phyloP scores from a whole-genome alignment of 1,284 basidiomycete genomes.

The Ceratobasidium sp. region DNA sequence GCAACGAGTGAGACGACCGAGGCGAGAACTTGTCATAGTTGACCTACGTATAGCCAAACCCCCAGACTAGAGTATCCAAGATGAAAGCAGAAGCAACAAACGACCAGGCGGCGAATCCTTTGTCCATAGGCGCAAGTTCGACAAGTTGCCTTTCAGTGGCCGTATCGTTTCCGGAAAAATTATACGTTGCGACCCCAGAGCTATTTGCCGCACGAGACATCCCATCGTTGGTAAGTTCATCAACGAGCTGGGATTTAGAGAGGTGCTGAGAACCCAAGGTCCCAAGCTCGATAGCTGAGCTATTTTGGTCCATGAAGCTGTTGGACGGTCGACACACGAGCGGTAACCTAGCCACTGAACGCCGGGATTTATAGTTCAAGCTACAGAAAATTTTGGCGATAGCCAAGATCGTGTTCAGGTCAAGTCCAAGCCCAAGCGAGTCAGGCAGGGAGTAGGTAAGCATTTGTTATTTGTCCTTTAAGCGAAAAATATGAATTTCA shows the following conservation, averaged over 20 bases:
- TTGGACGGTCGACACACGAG: background rate
- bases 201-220: background rate
- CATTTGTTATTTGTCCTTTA: background rate
- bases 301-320: background rate
- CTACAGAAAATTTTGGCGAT: background rate
- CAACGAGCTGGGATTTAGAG: background rate
- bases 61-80: slow-evolving; percentile 45
- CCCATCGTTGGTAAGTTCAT: too few relatives aligned
- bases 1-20: background rate
- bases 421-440: background rate
- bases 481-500: background rate
- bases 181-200: background rate
- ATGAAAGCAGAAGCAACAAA: slow-evolving; percentile 30
- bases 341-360: too few relatives aligned
- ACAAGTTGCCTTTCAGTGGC: background rate
- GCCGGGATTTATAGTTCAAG: background rate
- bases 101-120: slow-evolving; percentile 42
- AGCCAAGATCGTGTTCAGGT: background rate
- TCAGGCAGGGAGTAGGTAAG: background rate
- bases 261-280: background rate
- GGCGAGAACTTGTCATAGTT: background rate
- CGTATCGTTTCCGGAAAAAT: background rate
- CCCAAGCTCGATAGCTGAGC: slow-evolving; percentile 4
- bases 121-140: slow-evolving; percentile 43
- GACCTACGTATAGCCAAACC: slow-evolving; percentile 39